Conservation (phyloP, 345 rosid species). For the Triadica sebifera region DNA sequence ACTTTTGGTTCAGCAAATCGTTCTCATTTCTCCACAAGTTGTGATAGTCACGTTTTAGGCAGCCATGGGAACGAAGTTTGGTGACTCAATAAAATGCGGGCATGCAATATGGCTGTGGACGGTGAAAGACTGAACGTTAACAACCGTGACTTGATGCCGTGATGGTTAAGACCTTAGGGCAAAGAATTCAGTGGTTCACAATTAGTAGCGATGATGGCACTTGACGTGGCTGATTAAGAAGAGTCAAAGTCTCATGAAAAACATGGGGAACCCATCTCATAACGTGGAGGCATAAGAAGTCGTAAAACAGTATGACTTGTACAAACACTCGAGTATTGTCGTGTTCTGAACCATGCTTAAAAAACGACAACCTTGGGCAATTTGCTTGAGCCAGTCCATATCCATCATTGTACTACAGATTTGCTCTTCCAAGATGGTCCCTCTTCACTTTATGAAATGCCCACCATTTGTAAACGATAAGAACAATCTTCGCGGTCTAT, state of each 20-base stretch:
- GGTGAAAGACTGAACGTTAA: constrained; percentile 19
- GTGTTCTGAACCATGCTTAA: not conserved
- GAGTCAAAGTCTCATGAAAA: not conserved
- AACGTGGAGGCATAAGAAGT: constrained; percentile 19
- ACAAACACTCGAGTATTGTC: not conserved
- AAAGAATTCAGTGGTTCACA: constrained; percentile 17
- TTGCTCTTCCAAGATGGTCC: not conserved
- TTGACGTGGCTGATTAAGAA: constrained; percentile 17
- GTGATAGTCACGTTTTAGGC: not conserved
- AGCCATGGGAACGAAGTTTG: not conserved
- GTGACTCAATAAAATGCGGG: too few relatives aligned
- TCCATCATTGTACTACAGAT: too few relatives aligned
- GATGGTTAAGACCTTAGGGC: not conserved
- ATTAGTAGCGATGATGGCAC: not conserved
- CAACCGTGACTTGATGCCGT: not conserved
- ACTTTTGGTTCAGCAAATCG: not conserved
- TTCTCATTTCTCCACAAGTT: not conserved
- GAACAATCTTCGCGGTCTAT: too few relatives aligned
- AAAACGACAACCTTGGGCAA: not conserved
- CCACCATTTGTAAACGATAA: too few relatives aligned
- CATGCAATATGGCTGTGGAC: too few relatives aligned
- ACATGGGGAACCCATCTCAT: constrained; percentile 11
- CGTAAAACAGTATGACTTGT: not conserved
- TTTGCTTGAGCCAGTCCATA: not conserved
- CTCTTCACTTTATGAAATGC: not conserved